Conservation (phyloP, 2,329 filamentous ascomycete species). For the Drechmeria coniospora region DNA sequence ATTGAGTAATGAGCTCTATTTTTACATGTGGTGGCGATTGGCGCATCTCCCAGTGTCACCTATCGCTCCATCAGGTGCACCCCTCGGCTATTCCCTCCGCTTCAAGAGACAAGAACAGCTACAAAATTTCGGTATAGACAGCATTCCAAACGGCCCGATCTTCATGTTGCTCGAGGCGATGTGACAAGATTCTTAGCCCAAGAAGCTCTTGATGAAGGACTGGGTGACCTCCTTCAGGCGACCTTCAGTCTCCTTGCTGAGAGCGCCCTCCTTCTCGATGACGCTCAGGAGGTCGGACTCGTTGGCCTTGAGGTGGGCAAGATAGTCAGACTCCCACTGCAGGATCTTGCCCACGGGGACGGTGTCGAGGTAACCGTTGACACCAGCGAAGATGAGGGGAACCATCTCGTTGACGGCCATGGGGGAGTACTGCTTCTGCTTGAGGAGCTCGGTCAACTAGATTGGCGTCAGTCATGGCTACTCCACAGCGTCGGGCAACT, state of each 20-base stretch:
- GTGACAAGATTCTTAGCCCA: slow-evolving; percentile 29
- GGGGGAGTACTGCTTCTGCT: slow-evolving; percentile 99
- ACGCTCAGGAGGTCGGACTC: slow-evolving; percentile 67
- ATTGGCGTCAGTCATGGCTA: too few relatives aligned
- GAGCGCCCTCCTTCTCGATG: slow-evolving; percentile 88
- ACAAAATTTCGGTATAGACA: slow-evolving; percentile 32
- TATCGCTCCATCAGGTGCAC: slow-evolving; percentile 32
- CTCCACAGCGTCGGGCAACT: slow-evolving; percentile 9
- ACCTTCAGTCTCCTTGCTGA: slow-evolving; percentile 87
- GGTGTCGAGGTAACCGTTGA: slow-evolving; percentile 85
- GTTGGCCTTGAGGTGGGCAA: slow-evolving; percentile 81
- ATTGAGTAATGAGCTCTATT: slow-evolving; percentile 46
- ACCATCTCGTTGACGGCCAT: slow-evolving; percentile 99
- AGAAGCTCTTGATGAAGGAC: slow-evolving; percentile 90
- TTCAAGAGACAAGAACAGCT: slow-evolving; percentile 32
- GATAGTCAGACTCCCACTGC: slow-evolving; percentile 88
- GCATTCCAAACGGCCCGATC: slow-evolving; percentile 19
- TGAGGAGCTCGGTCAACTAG: slow-evolving; percentile 91
- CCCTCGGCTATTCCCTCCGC: slow-evolving; percentile 27
- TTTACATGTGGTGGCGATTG: slow-evolving; percentile 44
- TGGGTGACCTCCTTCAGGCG: slow-evolving; percentile 63
- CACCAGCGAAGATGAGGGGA: slow-evolving; percentile 97
- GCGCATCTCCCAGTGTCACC: slow-evolving; percentile 28
- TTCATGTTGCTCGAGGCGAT: slow-evolving; percentile 15
- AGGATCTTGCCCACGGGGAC: slow-evolving; percentile 87